A percentile compares a stretch with the other conserved stretches of the same genome.
Conservation (phyloP, 805 yeast species). For the Yamadazyma scolyti region DNA sequence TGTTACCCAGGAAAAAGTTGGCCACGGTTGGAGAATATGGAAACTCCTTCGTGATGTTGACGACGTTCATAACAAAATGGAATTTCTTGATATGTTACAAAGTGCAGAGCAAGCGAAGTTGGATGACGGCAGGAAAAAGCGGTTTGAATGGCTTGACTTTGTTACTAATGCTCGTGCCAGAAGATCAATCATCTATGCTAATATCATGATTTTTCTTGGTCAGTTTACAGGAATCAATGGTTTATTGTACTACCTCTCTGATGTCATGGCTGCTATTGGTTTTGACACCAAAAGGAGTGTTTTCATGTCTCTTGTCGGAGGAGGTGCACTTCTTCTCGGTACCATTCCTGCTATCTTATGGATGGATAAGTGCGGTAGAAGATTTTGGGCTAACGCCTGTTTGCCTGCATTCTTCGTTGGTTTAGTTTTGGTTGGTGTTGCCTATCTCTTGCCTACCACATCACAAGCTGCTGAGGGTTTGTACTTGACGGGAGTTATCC, state of each 20-base stretch:
- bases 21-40: conserved; percentile 19
- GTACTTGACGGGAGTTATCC: conserved; percentile 57
- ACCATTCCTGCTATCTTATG: conserved; percentile 62
- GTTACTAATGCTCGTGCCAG: conserved; percentile 55
- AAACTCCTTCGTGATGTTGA: conserved; percentile 7
- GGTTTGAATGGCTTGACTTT: conserved; percentile 50
- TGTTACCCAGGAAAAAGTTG: conserved; percentile 21
- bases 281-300: conserved; percentile 50
- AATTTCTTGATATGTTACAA: conserved; percentile 37
- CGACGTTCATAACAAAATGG: conserved; percentile 23
- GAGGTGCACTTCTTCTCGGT: conserved; percentile 59
- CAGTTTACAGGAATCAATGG: conserved; percentile 70
- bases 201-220: conserved; percentile 55
- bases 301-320: conserved; percentile 68
- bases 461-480: conserved; percentile 52
- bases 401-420: conserved; percentile 59
- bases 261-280: conserved; percentile 53
- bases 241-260: conserved; percentile 50
- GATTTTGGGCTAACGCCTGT: conserved; percentile 59
- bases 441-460: conserved; percentile 33
- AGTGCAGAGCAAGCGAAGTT: conserved; percentile 30
- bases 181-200: conserved; percentile 56
- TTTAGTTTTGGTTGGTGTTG: conserved; percentile 57
- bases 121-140: too few species aligned
- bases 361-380: conserved; percentile 56